phyloP scores from a whole-genome alignment of 306 rosid genomes.

The Inga laurina region DNA sequence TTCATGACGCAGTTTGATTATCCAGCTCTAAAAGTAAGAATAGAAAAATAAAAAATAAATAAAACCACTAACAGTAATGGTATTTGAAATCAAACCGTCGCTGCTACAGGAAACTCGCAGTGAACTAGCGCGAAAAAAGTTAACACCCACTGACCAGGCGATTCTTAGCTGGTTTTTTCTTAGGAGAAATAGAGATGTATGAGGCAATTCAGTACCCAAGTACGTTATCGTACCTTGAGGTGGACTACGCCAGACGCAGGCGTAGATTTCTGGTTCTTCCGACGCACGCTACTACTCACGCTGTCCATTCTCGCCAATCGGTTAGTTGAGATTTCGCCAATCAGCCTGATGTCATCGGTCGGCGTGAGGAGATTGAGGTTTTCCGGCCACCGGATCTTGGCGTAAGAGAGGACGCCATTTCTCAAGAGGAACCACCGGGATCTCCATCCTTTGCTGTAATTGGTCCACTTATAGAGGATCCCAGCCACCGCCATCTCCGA shows the following conservation, averaged over 20 bases:
- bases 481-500: constrained; percentile 84
- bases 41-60: neutral
- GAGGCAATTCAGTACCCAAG: neutral
- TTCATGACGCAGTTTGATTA: constrained; percentile 13
- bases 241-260: constrained; percentile 69
- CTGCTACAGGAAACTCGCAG: constrained; percentile 39
- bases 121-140: constrained; percentile 44
- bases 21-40: neutral
- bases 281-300: constrained; percentile 33
- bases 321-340: constrained; percentile 73
- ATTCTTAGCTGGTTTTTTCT: neutral
- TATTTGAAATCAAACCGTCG: constrained; percentile 25
- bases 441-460: constrained; percentile 99
- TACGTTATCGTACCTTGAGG: constrained; percentile 65
- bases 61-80: neutral
- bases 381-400: constrained; percentile 82
- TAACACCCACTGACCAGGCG: constrained; percentile 12
- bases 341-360: constrained; percentile 59
- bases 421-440: constrained; percentile 91
- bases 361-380: constrained; percentile 63
- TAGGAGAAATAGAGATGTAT: neutral
- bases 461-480: constrained; percentile 90
- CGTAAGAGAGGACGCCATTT: constrained; percentile 84
- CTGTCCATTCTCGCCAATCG: constrained; percentile 60
- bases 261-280: constrained; percentile 63